Evolutionary conservation across 257 asterid species (phyloP), one percentile per base, ranked within the genome.

Genomic region (Scutellaria galericulata): DNA sequence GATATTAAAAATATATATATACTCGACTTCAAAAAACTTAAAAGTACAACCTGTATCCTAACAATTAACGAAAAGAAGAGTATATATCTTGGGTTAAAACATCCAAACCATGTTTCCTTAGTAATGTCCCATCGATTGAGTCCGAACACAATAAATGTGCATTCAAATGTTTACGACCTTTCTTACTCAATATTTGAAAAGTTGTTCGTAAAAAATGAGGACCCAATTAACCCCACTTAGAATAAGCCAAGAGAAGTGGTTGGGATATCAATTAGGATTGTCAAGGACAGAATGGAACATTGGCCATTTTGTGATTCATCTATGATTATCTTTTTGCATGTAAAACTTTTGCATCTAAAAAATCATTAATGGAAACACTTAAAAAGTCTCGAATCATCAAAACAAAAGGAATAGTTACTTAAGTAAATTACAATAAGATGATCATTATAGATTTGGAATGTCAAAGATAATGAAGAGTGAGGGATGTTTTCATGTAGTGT

Each of bases 211-310:
- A 4, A 31, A 31, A 31, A 31, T 48, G 12, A 12, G 18, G 50
- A 35, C 22, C 46, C 15, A 46, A 12, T 24, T 24, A 61, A 69
- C 75, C 75, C 79, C 64, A 65, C 42, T 42, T 41, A 9, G 58
- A 73, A 78, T 55, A 69, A 63, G 77, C 76, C 83, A 78, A 74
- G 37, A 62, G 42, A 73, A 73, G 79, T 73, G 14, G 79, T 78
- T 68, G 79, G 59, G 79, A 68, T 70, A 73, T 78, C 66, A 78
- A 78, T 73, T 39, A 58, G 35, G 42, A 60, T 67, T 52, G 63
- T 39, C 44, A 59, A 72, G 61, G 80, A 69, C 80, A 69, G 42
- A 56, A 18, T 5, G 9, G 27, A 39, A 41, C 45, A 13, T 53
- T 9, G 8, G 5, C 5, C 54, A 13, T 3, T 2, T 24, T n/a